Conservation (phyloP, 768 basidiomycete species). For the Strobilomyces confusus region DNA sequence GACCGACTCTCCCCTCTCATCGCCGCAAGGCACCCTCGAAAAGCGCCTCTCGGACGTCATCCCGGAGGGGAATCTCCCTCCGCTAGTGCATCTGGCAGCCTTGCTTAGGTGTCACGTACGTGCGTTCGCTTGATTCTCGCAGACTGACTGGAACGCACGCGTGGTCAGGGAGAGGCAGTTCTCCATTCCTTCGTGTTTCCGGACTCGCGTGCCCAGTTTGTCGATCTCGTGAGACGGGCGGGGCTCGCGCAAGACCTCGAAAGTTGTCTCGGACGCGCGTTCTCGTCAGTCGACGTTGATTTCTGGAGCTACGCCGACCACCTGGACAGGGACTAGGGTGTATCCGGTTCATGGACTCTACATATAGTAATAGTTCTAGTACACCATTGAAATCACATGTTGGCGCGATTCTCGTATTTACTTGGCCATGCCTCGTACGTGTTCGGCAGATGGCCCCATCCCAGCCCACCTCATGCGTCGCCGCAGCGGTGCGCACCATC, state of each 20-base stretch:
- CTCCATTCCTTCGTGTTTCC: slow-evolving; percentile 66
- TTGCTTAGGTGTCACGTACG: slow-evolving; percentile 62
- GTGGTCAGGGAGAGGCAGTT: slow-evolving; percentile 49
- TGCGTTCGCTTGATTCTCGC: slow-evolving; percentile 9
- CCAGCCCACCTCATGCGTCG: slow-evolving; percentile 1
- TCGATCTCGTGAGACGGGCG: slow-evolving; percentile 49
- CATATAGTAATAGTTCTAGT: too few relatives aligned
- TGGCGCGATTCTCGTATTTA: neutral
- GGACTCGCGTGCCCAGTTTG: slow-evolving; percentile 66
- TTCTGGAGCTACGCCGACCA: slow-evolving; percentile 63
- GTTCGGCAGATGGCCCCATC: neutral
- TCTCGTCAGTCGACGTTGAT: slow-evolving; percentile 44
- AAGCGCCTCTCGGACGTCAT: slow-evolving; percentile 8
- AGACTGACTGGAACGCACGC: slow-evolving; percentile 9
- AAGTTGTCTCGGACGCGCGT: slow-evolving; percentile 20
- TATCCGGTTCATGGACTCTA: too few relatives aligned
- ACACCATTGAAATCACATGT: slow-evolving; percentile 1
- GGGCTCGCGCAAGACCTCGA: slow-evolving; percentile 37
- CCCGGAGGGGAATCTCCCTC: slow-evolving; percentile 18
- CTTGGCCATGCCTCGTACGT: neutral
- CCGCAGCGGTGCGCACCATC: neutral
- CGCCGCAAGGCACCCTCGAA: slow-evolving; percentile 7
- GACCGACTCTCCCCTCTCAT: slow-evolving; percentile 29
- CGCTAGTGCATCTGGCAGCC: slow-evolving; percentile 42
- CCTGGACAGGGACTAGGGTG: slow-evolving; percentile 7